Base-by-base conservation (phyloP, 2,329 filamentous ascomycete genomes). In the Claviceps pazoutovae region DNA sequence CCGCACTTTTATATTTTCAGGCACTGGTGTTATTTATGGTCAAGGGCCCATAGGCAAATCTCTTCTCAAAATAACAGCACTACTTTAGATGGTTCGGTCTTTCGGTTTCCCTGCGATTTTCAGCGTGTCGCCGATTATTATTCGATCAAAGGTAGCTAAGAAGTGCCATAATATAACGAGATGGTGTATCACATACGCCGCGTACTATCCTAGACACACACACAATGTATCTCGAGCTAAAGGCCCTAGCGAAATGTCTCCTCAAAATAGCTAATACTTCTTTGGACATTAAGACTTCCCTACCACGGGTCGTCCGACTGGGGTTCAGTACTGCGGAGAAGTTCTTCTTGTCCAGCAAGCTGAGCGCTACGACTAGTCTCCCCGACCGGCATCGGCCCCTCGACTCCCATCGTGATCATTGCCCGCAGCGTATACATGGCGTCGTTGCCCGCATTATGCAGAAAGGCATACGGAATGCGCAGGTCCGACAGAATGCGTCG, bases 371-470 rank as follows among this genome's bases (percentile, higher is more conserved):
- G 45, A n/a, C 5, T 11, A 9, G 45, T 43, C 34, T 49, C 36
- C 6, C 38, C 39, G 21, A 26, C 14, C 2, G 50, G 50, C 37
- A 16, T 38, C 2, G 47, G 16, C 2, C 59, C 53, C 51, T 62
- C 60, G 19, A 67, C 39, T 1, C 63, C 65, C 17, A 69, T 55
- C 0, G 61, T 78, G 6, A 95, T 64, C 73, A 93, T 78, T 7
- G 81, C 84, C 55, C 83, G 81, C 56, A 95, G 67, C 0, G 88
- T 91, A 63, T 85, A 93, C 1, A 82, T 76, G 0, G 89, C 88
- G 62, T 95, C 89, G 57, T 95, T 95, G 1, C 89, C 82, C 0
- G 83, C 89, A 61, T 95, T 95, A 66, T 95, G 89, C n/a, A 91
- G 71, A 58, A 85, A 74, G 65, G 72, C 78, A 43, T 73, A 78